phyloP scores from a whole-genome alignment of 441 rosid genomes.

The Gossypium laxum region DNA sequence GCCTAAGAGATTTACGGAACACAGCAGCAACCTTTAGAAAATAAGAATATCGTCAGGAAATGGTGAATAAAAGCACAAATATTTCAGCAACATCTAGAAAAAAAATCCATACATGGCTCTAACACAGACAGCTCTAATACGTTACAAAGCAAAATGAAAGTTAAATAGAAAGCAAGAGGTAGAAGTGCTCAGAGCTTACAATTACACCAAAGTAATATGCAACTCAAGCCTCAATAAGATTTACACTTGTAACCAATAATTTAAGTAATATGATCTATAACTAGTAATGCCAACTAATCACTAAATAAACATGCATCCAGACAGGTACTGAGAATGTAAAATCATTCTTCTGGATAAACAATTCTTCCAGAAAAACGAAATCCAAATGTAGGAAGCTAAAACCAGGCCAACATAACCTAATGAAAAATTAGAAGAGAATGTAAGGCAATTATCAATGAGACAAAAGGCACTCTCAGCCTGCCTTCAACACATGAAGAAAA shows the following conservation, averaged over 20 bases:
- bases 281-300: slow-evolving; percentile 1
- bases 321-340: not conserved
- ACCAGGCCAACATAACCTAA: slow-evolving; percentile 6
- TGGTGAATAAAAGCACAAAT: not conserved
- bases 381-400: not conserved
- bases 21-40: slow-evolving; percentile 80
- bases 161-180: not conserved
- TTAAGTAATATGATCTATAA: not conserved
- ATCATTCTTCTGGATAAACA: not conserved
- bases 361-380: slow-evolving; percentile 8
- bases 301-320: not conserved
- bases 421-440: not conserved
- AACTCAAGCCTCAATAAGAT: not conserved
- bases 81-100: not conserved
- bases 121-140: not conserved
- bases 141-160: not conserved
- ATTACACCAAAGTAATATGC: not conserved
- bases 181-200: not conserved
- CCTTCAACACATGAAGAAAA: slow-evolving; percentile 10
- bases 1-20: slow-evolving; percentile 82
- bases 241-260: not conserved
- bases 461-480: not conserved
- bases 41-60: not conserved
- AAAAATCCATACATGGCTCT: not conserved
- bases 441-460: not conserved